These are phyloP conservation scores for Tubosaeta brunneosetosa DNA, from an alignment of 768 basidiomycete genomes.

Conservation along the genomic window DNA sequence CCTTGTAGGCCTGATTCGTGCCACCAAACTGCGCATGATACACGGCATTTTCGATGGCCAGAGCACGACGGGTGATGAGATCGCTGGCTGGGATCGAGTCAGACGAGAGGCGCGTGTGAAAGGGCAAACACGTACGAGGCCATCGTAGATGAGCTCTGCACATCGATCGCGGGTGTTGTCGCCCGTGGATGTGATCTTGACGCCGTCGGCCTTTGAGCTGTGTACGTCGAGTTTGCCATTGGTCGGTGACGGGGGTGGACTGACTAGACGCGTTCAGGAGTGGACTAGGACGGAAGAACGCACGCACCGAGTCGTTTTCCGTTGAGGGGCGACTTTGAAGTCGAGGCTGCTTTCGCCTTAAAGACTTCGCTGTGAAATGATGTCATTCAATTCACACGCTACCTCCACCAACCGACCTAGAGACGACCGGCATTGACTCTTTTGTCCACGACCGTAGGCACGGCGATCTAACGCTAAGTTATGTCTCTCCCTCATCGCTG, in stretches of 20 bases:
- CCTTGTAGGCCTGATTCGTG: slow-evolving; percentile 52
- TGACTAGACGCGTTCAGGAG: no score
- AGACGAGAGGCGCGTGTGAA: slow-evolving; percentile 1
- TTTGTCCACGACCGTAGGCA: no score
- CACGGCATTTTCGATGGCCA: slow-evolving; percentile 68
- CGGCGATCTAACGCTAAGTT: no score
- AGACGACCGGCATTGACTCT: no score
- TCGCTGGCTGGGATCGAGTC: slow-evolving; percentile 51
- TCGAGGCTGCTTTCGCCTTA: no score
- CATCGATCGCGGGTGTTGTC: slow-evolving; percentile 85
- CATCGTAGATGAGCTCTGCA: slow-evolving; percentile 86
- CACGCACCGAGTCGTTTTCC: no score
- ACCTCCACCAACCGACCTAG: no score
- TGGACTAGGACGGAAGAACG: no score
- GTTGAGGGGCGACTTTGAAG: no score
- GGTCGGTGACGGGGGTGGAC: slow-evolving; percentile 38
- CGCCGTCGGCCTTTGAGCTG: slow-evolving; percentile 66
- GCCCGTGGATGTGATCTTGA: slow-evolving; percentile 50
- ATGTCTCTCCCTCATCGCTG: no score
- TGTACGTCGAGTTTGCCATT: slow-evolving; percentile 41
- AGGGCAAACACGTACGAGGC: slow-evolving; percentile 65
- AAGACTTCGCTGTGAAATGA: no score
- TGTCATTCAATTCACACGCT: no score
- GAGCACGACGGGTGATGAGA: slow-evolving; percentile 60
- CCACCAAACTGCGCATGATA: slow-evolving; percentile 39